Conservation (phyloP, 1,284 basidiomycete species). For the Exsudoporus floridanus region DNA sequence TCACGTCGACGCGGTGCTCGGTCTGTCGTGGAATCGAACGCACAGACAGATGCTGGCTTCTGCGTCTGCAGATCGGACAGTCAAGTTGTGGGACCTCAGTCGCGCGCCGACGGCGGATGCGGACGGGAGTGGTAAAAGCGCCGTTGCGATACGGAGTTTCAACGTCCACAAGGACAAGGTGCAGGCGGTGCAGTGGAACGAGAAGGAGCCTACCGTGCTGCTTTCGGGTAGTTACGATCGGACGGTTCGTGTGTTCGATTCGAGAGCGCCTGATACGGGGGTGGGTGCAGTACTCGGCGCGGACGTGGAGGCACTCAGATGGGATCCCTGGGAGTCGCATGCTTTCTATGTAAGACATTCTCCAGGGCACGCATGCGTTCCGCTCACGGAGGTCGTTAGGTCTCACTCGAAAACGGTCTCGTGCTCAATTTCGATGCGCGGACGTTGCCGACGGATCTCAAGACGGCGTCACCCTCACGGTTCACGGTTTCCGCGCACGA, state of each 20-base stretch:
- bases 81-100: constrained; percentile 96
- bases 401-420: constrained; percentile 89
- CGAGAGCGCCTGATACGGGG: constrained; percentile 76
- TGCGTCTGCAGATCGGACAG: constrained; percentile 91
- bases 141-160: constrained; percentile 74
- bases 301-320: constrained; percentile 91
- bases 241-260: constrained; percentile 91
- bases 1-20: constrained; percentile 93
- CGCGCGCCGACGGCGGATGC: constrained; percentile 57
- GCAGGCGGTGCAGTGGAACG: constrained; percentile 97
- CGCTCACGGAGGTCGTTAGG: constrained; percentile 45
- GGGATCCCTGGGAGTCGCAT: constrained; percentile 93
- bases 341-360: constrained; percentile 77
- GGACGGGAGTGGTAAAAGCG: constrained; percentile 43
- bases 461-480: constrained; percentile 61
- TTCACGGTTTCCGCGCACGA: constrained; percentile 96
- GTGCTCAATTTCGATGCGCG: constrained; percentile 92
- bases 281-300: constrained; percentile 80
- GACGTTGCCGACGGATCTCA: constrained; percentile 67
- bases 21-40: constrained; percentile 87
- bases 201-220: constrained; percentile 81
- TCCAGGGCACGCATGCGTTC: neutral
- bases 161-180: constrained; percentile 93
- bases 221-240: constrained; percentile 94
- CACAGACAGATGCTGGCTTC: constrained; percentile 91